Conservation (phyloP, 2,329 filamentous ascomycete species). For the Xylaria digitata region DNA sequence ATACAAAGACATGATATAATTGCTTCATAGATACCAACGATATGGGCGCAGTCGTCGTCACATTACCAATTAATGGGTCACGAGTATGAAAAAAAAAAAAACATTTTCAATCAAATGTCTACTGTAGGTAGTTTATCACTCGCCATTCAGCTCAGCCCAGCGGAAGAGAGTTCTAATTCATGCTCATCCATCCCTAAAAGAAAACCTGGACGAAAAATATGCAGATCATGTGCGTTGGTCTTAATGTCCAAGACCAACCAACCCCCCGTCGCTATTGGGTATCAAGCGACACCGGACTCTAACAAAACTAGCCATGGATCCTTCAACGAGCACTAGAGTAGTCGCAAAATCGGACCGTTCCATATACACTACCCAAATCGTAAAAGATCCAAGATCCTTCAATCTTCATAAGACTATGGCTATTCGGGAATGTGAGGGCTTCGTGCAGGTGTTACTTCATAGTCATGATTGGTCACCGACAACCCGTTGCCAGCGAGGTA, state of each 20-base stretch:
- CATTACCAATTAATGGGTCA: slow-evolving; percentile 9
- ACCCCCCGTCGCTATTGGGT: slow-evolving; percentile 43
- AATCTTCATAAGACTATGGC: slow-evolving; percentile 36
- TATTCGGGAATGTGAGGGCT: slow-evolving; percentile 38
- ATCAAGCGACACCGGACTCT: slow-evolving; percentile 42
- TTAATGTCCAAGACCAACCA: slow-evolving; percentile 37
- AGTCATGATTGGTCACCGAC: slow-evolving; percentile 36
- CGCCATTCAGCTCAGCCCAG: slow-evolving; percentile 31
- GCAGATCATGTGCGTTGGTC: slow-evolving; percentile 40
- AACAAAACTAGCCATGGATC: slow-evolving; percentile 26
- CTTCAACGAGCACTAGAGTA: slow-evolving; percentile 19
- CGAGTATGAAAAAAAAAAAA: slow-evolving; percentile 10
- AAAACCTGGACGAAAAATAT: slow-evolving; percentile 1
- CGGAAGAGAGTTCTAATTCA: slow-evolving; percentile 5
- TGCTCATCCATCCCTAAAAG: background rate
- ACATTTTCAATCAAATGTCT: slow-evolving; percentile 37
- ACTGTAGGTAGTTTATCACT: slow-evolving; percentile 26
- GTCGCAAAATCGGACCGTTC: slow-evolving; percentile 43
- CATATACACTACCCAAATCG: slow-evolving; percentile 37
- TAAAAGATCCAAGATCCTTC: slow-evolving; percentile 33
- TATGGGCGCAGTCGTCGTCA: slow-evolving; percentile 9
- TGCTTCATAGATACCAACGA: background rate
- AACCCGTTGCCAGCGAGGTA: background rate
- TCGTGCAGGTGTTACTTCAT: slow-evolving; percentile 34
- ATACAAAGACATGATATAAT: slow-evolving; percentile 17